phyloP scores from a whole-genome alignment of 1,284 basidiomycete genomes.

The Puccinia hordei region DNA sequence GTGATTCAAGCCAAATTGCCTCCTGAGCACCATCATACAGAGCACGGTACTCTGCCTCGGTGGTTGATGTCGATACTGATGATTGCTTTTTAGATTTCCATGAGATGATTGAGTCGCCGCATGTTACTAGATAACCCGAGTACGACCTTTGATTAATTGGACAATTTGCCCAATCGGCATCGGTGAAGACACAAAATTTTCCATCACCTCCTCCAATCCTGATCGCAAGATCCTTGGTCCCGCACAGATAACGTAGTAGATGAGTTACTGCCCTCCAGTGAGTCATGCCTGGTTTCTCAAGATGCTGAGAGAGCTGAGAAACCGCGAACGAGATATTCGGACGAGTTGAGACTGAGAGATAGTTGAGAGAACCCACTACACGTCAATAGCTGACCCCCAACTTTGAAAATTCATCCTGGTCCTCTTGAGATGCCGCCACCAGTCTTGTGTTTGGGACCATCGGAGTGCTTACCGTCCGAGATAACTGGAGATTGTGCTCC shows the following conservation, averaged over 20 bases:
- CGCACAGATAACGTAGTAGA: background rate
- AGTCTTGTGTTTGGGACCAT: background rate
- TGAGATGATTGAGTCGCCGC: too few species aligned
- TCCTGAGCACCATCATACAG: too few species aligned
- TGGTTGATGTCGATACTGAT: too few species aligned
- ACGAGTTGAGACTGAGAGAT: background rate
- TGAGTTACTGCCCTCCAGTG: background rate
- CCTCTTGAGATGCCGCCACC: background rate
- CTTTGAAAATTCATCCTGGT: background rate
- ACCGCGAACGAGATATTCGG: background rate
- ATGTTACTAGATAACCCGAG: too few species aligned
- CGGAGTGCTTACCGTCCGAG: background rate
- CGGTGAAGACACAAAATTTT: too few species aligned
- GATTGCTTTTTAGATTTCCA: too few species aligned
- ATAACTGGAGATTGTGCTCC: background rate
- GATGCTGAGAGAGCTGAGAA: conserved; percentile 6
- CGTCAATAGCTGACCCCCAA: background rate
- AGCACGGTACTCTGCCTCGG: too few species aligned
- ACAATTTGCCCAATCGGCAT: too few species aligned
- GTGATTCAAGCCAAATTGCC: too few species aligned
- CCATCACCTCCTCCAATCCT: background rate
- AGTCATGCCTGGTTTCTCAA: background rate
- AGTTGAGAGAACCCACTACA: background rate
- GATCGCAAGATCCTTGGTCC: background rate
- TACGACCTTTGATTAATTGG: too few species aligned